Percentiles rank a stretch among this genome's conserved stretches.
These are phyloP conservation scores for Apiotrichum laibachii DNA, from an alignment of 1,284 basidiomycete genomes.

Conservation along the genomic window DNA sequence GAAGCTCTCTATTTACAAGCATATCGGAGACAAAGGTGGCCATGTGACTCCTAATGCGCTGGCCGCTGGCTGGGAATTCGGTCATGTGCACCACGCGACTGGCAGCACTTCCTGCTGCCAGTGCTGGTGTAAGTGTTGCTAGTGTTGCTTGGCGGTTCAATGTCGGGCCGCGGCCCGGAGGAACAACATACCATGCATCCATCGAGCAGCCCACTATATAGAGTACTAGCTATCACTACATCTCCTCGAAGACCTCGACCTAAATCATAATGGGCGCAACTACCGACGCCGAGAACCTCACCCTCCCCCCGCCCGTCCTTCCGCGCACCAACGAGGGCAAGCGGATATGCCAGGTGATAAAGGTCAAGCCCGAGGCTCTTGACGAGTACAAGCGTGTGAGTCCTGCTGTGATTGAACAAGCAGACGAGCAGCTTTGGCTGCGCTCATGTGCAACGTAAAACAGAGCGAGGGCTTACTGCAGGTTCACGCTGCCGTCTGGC, in stretches of 20 bases:
- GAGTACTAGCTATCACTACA: no score
- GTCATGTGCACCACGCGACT: no score
- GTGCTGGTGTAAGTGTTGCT: no score
- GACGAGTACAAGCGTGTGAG: constrained; percentile 64
- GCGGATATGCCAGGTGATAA: constrained; percentile 71
- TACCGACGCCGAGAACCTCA: constrained; percentile 5
- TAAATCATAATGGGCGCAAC: not conserved
- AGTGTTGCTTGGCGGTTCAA: no score
- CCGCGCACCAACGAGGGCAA: constrained; percentile 55
- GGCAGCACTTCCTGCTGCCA: no score
- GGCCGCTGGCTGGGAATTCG: no score
- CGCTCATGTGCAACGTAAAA: not conserved
- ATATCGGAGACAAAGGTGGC: no score
- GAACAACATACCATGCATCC: no score
- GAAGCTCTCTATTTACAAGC: no score
- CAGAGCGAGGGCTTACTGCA: constrained; percentile 13
- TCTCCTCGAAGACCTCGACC: not conserved
- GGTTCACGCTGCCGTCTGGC: constrained; percentile 68
- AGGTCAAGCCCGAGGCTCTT: constrained; percentile 63
- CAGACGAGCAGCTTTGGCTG: not conserved
- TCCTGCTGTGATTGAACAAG: not conserved
- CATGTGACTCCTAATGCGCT: no score
- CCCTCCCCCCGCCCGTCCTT: constrained; percentile 30
- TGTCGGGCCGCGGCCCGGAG: no score
- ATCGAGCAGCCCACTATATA: no score